These are phyloP conservation scores for Cordyceps cateniannulata DNA, from an alignment of 2,329 filamentous ascomycete genomes.

Conservation along the genomic window DNA sequence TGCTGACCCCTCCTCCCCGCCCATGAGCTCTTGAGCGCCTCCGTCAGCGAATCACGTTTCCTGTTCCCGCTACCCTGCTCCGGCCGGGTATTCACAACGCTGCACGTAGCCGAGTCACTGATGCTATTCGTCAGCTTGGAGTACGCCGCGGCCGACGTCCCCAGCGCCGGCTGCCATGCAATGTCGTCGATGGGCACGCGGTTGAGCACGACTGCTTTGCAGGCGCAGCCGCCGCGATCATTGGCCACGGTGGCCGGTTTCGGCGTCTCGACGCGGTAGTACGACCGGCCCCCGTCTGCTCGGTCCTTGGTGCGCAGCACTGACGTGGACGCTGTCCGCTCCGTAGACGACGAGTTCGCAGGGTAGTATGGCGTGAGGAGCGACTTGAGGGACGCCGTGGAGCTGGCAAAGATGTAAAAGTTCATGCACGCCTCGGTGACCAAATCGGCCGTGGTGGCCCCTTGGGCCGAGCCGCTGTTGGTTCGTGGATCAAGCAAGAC, in stretches of 20 bases:
- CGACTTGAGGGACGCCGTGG: conserved; percentile 5
- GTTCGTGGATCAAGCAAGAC: background rate
- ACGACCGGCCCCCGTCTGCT: background rate
- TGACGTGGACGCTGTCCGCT: no score
- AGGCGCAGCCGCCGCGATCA: background rate
- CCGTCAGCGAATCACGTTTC: background rate
- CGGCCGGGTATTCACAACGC: background rate
- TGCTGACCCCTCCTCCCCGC: background rate
- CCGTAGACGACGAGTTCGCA: no score
- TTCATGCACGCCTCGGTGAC: conserved; percentile 5
- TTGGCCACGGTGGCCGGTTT: background rate
- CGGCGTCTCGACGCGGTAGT: background rate
- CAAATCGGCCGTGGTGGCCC: conserved; percentile 1
- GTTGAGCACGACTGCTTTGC: no score
- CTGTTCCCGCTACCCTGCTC: background rate
- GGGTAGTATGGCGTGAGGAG: background rate
- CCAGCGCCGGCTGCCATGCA: background rate
- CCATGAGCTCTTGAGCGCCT: background rate
- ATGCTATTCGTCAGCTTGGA: no score
- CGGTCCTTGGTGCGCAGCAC: background rate
- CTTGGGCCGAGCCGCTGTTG: background rate
- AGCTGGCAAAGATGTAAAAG: conserved; percentile 5
- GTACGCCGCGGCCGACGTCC: background rate
- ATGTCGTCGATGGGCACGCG: no score
- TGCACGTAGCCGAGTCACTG: background rate